Percentiles rank a stretch among this genome's conserved stretches.
These are phyloP conservation scores for Boechera retrofracta DNA, from an alignment of 345 rosid genomes.

Conservation along the genomic window DNA sequence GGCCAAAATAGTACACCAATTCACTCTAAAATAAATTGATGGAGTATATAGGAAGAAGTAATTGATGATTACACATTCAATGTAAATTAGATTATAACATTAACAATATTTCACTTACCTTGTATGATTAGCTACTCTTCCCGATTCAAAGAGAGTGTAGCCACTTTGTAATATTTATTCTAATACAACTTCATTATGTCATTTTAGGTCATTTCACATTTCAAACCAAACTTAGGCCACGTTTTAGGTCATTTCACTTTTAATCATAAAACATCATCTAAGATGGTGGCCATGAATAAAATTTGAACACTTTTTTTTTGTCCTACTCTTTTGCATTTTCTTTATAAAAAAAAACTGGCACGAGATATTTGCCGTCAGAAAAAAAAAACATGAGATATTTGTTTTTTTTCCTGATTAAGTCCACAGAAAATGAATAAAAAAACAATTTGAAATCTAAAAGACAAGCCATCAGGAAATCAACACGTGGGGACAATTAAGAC, in stretches of 20 bases:
- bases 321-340: not conserved
- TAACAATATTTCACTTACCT: too few relatives aligned
- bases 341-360: not conserved
- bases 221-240: constrained; percentile 27
- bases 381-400: constrained; percentile 15
- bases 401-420: not conserved
- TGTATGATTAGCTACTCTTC: too few relatives aligned
- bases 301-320: not conserved
- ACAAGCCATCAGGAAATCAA: constrained; percentile 16
- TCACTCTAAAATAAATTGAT: too few relatives aligned
- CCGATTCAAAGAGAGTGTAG: too few relatives aligned
- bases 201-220: not conserved
- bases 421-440: constrained; percentile 26
- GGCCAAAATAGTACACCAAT: too few relatives aligned
- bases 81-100: too few relatives aligned
- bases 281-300: constrained; percentile 28
- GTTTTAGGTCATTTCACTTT: constrained; percentile 13
- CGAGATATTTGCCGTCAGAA: constrained; percentile 33
- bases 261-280: constrained; percentile 14
- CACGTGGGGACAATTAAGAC: constrained; percentile 34
- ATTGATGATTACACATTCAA: too few relatives aligned
- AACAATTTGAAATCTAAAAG: not conserved
- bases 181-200: too few relatives aligned
- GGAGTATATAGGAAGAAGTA: too few relatives aligned
- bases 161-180: too few relatives aligned